phyloP scores from a whole-genome alignment of 2,329 filamentous ascomycete genomes.

The Alternaria panax region DNA sequence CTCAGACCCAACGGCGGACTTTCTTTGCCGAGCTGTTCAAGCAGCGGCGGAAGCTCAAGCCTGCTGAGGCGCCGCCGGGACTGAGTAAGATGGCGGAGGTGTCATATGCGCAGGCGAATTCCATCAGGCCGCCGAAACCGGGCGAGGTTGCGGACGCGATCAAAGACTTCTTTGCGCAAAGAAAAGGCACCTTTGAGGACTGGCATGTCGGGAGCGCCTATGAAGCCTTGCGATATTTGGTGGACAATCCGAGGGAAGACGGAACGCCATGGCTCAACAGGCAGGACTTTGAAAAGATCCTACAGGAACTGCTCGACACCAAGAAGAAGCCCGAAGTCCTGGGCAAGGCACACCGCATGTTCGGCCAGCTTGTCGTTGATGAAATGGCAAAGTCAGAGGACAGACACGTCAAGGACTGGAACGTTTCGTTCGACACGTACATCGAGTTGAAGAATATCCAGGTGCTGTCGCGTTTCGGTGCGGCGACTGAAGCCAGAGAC shows the following conservation, averaged over 20 bases:
- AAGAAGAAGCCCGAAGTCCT: constrained; percentile 47
- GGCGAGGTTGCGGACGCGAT: constrained; percentile 69
- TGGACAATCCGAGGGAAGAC: constrained; percentile 40
- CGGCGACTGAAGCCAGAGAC: constrained; percentile 35
- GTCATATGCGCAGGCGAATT: constrained; percentile 67
- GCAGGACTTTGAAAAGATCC: constrained; percentile 25
- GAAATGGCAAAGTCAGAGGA: constrained; percentile 22
- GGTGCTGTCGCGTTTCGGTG: constrained; percentile 35
- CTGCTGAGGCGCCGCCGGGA: constrained; percentile 72
- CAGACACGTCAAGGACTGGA: background rate
- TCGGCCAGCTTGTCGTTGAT: constrained; percentile 51
- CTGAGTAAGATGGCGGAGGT: constrained; percentile 75
- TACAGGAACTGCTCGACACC: constrained; percentile 15
- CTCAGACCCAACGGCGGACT: constrained; percentile 57
- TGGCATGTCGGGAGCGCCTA: constrained; percentile 63
- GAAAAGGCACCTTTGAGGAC: constrained; percentile 35
- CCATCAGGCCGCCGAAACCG: constrained; percentile 68
- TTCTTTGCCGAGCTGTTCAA: constrained; percentile 72
- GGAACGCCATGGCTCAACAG: constrained; percentile 43
- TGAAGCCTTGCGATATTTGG: constrained; percentile 68
- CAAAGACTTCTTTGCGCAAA: constrained; percentile 36
- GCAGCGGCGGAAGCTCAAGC: constrained; percentile 64
- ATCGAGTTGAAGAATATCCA: constrained; percentile 21
- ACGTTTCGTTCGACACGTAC: constrained; percentile 6
- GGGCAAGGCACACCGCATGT: constrained; percentile 49